Conservation (phyloP, 495 filamentous ascomycete species). For the Umbilicaria muhlenbergii region DNA sequence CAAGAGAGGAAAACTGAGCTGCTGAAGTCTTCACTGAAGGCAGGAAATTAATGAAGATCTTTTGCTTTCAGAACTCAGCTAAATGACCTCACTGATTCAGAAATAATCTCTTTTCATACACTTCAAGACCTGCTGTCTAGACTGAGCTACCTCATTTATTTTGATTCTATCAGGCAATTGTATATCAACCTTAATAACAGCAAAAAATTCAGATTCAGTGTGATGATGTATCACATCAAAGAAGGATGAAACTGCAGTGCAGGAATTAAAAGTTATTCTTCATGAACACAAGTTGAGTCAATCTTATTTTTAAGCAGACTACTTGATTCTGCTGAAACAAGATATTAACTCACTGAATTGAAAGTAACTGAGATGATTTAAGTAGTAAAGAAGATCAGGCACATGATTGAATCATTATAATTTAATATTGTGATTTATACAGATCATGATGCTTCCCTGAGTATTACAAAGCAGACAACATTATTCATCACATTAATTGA, state of each 20-base stretch:
- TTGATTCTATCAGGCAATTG: not conserved
- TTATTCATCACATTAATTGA: not conserved
- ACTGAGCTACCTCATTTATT: slow-evolving; percentile 1
- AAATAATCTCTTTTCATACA: not conserved
- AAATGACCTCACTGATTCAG: not conserved
- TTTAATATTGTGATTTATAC: not conserved
- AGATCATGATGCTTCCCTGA: not conserved
- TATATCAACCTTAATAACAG: slow-evolving; percentile 1
- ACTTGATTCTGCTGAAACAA: not conserved
- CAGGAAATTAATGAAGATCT: not conserved
- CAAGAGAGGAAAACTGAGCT: not conserved
- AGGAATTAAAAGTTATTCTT: not conserved
- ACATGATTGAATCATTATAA: not conserved
- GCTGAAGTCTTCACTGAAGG: not conserved
- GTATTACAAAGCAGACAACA: not conserved
- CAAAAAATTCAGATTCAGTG: not conserved
- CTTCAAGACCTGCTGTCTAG: not conserved
- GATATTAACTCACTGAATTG: not conserved
- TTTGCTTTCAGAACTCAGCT: not conserved
- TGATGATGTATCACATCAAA: slow-evolving; percentile 1
- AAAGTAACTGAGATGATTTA: not conserved
- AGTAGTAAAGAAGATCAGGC: slow-evolving; percentile 1
- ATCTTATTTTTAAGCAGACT: not conserved
- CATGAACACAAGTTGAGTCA: not conserved
- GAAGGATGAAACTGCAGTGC: too few species aligned